phyloP scores from a whole-genome alignment of 2,329 filamentous ascomycete species.

The Cryoendolithus antarcticus region DNA sequence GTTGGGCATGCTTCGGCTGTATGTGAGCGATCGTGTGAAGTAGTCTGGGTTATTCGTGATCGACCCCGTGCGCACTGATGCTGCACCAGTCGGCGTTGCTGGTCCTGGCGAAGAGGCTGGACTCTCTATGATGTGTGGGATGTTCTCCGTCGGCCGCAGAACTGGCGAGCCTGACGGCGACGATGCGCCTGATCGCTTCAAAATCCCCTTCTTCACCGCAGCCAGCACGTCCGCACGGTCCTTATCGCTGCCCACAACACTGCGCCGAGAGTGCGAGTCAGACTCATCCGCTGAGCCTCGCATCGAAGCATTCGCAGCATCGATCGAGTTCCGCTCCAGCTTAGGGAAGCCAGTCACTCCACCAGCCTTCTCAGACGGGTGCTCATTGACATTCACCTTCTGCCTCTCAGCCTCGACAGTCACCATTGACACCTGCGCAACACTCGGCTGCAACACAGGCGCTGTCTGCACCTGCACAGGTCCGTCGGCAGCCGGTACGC shows the following conservation, averaged over 20 bases:
- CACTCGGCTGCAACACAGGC: constrained; percentile 39
- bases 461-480: constrained; percentile 39
- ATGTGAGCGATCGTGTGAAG: constrained; percentile 53
- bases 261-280: constrained; percentile 54
- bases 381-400: constrained; percentile 62
- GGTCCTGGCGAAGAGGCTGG: constrained; percentile 68
- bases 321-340: constrained; percentile 69
- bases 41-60: constrained; percentile 59
- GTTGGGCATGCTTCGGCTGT: constrained; percentile 67
- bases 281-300: constrained; percentile 41
- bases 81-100: constrained; percentile 53
- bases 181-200: constrained; percentile 63
- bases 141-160: constrained; percentile 48
- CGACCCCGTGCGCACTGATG: constrained; percentile 45
- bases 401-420: constrained; percentile 90
- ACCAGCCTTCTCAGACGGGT: constrained; percentile 53
- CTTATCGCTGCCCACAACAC: constrained; percentile 78
- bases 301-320: constrained; percentile 37
- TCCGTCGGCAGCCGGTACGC: constrained; percentile 59
- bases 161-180: constrained; percentile 59
- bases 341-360: constrained; percentile 74
- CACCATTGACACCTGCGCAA: constrained; percentile 86
- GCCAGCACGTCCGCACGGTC: constrained; percentile 86
- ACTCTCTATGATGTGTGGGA: constrained; percentile 58
- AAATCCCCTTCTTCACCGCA: constrained; percentile 85